Base-by-base conservation (phyloP, 805 yeast species). In the Torulaspora quercuum region DNA sequence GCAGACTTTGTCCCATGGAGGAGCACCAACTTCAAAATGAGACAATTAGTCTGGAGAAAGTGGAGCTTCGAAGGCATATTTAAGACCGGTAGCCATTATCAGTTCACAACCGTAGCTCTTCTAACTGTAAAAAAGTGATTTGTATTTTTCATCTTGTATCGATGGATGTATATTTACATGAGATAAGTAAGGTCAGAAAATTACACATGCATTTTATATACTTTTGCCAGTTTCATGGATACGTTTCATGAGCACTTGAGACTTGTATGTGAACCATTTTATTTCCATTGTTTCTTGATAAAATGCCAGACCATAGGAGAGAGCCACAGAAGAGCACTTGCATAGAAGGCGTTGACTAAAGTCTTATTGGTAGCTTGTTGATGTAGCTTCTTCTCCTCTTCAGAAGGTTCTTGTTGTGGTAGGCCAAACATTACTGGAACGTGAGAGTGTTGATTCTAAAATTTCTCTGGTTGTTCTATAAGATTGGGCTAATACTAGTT, bases 331-430 rank as follows among this genome's bases (percentile, higher is more conserved):
- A 78, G 77, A 43, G 79, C 75, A 32, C 86, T 85, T 42, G 80
- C 64, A 46, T 72, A 60, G 29, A 76, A 78, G 15, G 89, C 85
- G 30, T 70, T 65, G 49, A 65, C 66, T 49, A 82, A 62, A 32
- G 85, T 80, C 44, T 70, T 68, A 52, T 69, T 66, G 35, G 85
- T 77, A 49, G 70, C 73, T 53, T 74, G 70, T 61, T 80, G 80
- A 57, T 80, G 87, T 39, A 72, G 57, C 56, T 73, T 78, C 68
- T 75, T 80, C 62, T 79, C 80, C 52, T 78, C 84, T 54, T 80
- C 86, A 49, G 73, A 66, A 53, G 75, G 73, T 43, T 59, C 61
- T 50, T 55, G 61, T 51, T 76, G 81, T 48, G 78, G 70, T 48
- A 71, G 63, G 33, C 72, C 73, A 54, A 66, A 69, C 73, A 68